These are phyloP conservation scores for Ulmus americana DNA, from an alignment of 331 rosid genomes.

Conservation along the genomic window DNA sequence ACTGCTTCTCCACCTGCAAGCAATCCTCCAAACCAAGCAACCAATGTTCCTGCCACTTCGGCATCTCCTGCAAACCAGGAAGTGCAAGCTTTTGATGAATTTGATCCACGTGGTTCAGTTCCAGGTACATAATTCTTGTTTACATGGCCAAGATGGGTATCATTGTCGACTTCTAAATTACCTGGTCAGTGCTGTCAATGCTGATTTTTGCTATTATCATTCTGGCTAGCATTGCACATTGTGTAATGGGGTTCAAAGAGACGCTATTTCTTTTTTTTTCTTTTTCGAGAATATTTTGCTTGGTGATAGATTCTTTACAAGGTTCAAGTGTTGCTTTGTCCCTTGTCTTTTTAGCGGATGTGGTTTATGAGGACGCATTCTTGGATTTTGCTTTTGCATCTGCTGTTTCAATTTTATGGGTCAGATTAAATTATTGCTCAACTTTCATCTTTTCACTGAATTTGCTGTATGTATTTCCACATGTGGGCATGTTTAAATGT, in stretches of 20 bases:
- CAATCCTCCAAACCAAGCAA: conserved; percentile 32
- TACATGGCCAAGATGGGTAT: not conserved
- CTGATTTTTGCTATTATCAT: not conserved
- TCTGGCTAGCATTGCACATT: not conserved
- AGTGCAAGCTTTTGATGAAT: conserved; percentile 57
- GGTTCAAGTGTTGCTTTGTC: too few relatives aligned
- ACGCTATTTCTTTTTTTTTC: not conserved
- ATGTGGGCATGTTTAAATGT: too few relatives aligned
- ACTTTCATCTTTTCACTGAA: too few relatives aligned
- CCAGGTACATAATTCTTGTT: conserved; percentile 41
- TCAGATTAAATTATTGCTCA: too few relatives aligned
- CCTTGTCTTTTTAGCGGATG: too few relatives aligned
- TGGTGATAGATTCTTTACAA: too few relatives aligned
- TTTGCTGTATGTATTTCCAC: too few relatives aligned
- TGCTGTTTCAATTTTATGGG: too few relatives aligned
- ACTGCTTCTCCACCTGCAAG: conserved; percentile 11
- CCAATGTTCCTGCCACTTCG: conserved; percentile 30
- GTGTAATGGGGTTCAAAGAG: not conserved
- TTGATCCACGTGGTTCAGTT: conserved; percentile 69
- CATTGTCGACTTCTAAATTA: not conserved
- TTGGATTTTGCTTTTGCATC: too few relatives aligned
- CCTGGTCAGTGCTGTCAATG: not conserved
- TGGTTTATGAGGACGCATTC: too few relatives aligned
- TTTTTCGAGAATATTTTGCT: not conserved
- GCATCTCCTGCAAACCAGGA: conserved; percentile 34